Evolutionary conservation across 257 asterid genomes (phyloP), one percentile per base, ranked within the genome.

Genomic region (Solanum chiquidenum): DNA sequence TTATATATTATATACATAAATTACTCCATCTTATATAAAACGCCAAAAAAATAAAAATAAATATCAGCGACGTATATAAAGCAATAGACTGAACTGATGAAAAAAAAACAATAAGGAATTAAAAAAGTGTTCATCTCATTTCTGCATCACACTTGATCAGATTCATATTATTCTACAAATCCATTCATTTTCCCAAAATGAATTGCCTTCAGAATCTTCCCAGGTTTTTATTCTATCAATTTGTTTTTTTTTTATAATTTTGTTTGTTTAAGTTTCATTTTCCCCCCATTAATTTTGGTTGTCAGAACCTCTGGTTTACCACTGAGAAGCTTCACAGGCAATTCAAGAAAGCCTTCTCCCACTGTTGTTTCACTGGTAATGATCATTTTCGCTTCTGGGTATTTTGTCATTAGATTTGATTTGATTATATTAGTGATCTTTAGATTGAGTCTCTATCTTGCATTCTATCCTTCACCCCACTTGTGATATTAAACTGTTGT

Each of bases 301-400:
- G 37, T 37, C 94, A 95, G 99, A 91, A 92, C 92, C 86, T 90
- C 94, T 87, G 93, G 93, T 86, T 90, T 94, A 89, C 96, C 94
- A 23, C 74, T 92, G 92, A 93, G 87, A 79, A 91, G 90, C 94
- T 91, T 90, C 91, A 91, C 86, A 86, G 55, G 86, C 86, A 86
- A 86, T 87, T 71, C 92, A 55, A 91, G 90, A 86, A 92, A 90
- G 89, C 89, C 89, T 86, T 86, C 33, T 87, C 79, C 66, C 87
- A 52, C 71, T 79, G 89, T 92, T 83, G 83, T 89, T 88, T 66
- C 91, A 79, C 73, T 94, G 94, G 98, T 96, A 91, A 87, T 79
- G 21, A 66, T 60, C 60, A 21, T 31, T 79, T 44, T 35, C 25
- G 1, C 4, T 42, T 79, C 9, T 33, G 34, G 12, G 7, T 27